Conservation (phyloP, 768 basidiomycete species). For the Leccinum sublutescens region DNA sequence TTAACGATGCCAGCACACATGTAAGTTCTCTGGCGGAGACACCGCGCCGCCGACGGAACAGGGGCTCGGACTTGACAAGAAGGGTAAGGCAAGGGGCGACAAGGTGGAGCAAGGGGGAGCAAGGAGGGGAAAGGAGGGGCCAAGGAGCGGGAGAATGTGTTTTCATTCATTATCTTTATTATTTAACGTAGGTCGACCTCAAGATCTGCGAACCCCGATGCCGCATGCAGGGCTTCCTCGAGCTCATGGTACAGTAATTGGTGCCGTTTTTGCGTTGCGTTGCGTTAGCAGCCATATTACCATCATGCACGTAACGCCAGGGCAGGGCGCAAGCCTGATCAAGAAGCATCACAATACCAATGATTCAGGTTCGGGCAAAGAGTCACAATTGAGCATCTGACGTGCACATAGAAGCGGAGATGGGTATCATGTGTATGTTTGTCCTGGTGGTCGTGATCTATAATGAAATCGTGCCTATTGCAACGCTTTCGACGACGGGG, state of each 20-base stretch:
- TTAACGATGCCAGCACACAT: background rate
- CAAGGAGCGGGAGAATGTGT: background rate
- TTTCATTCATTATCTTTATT: background rate
- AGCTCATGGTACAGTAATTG: background rate
- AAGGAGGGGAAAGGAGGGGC: background rate
- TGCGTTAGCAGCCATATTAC: background rate
- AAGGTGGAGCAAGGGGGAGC: background rate
- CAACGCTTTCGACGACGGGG: background rate
- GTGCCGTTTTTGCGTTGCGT: background rate
- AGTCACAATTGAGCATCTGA: background rate
- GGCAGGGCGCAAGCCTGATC: background rate
- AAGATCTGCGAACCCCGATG: slow-evolving; percentile 2
- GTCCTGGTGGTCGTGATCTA: background rate
- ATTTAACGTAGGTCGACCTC: background rate
- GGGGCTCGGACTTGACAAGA: background rate
- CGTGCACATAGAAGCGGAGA: background rate
- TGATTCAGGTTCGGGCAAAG: background rate
- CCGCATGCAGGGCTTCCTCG: slow-evolving; percentile 7
- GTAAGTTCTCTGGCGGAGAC: background rate
- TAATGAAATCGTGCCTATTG: slow-evolving; percentile 7
- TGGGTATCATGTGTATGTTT: background rate
- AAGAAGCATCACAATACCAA: background rate
- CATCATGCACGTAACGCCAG: background rate
- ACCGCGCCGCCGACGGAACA: background rate
- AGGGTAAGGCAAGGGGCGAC: background rate